Evolutionary conservation across 495 filamentous ascomycete species (phyloP).

Genomic region (Podospora tetraspora): DNA sequence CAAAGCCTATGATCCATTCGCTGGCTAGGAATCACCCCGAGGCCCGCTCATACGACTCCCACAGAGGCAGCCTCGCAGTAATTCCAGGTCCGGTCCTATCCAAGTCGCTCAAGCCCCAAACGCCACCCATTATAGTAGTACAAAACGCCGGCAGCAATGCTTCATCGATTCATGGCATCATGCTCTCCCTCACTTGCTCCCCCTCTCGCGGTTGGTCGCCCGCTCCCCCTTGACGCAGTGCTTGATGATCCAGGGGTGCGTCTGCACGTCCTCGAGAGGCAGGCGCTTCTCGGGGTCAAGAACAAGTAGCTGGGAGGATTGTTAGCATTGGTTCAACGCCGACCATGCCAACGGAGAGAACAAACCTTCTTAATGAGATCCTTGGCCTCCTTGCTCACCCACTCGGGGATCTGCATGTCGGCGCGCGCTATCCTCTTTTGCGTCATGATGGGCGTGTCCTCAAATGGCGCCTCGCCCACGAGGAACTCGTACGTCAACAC

Average conservation of each 20-base stretch:
- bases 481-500: constrained; percentile 96
- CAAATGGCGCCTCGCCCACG: constrained; percentile 92
- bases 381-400: constrained; percentile 83
- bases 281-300: constrained; percentile 93
- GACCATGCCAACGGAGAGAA: too few species aligned
- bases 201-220: constrained; percentile 46
- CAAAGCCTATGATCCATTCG: not conserved
- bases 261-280: constrained; percentile 79
- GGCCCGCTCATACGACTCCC: not conserved
- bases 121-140: constrained; percentile 12
- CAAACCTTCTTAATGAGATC: constrained; percentile 85
- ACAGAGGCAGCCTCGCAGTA: not conserved
- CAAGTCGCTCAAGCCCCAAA: constrained; percentile 8
- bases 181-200: constrained; percentile 20
- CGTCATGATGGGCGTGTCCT: constrained; percentile 92
- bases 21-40: not conserved
- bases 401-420: constrained; percentile 88
- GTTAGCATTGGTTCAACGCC: too few species aligned
- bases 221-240: constrained; percentile 81
- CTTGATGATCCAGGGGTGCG: constrained; percentile 95
- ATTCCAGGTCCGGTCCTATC: not conserved
- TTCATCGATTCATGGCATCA: constrained; percentile 5
- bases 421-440: constrained; percentile 81
- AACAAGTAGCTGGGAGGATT: constrained; percentile 64
- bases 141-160: constrained; percentile 2